phyloP scores from a whole-genome alignment of 495 filamentous ascomycete species.

The Eremomyces bilateralis region DNA sequence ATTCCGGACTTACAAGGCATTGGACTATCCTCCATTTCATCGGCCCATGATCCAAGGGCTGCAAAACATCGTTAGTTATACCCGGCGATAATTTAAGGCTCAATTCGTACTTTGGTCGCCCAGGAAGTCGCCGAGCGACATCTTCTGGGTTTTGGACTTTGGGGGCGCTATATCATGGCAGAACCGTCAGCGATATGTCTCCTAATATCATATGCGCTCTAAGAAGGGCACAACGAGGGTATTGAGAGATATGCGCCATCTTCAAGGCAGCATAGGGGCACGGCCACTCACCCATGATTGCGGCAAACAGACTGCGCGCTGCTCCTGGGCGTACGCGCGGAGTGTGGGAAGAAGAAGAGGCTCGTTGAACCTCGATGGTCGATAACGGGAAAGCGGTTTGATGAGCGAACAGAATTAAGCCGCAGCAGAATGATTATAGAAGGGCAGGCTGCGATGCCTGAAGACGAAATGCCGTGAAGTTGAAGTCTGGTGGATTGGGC shows the following conservation, averaged over 20 bases:
- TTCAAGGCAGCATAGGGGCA: constrained; percentile 1
- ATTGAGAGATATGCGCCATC: not conserved
- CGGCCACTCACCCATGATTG: constrained; percentile 21
- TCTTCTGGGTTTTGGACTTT: constrained; percentile 80
- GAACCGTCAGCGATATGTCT: constrained; percentile 6
- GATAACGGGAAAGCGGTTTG: not conserved
- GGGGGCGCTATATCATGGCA: constrained; percentile 37
- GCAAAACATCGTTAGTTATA: constrained; percentile 19
- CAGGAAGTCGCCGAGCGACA: constrained; percentile 84
- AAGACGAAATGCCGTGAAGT: constrained; percentile 1
- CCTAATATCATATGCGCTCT: not conserved
- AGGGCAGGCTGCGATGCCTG: too few species aligned
- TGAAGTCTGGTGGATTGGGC: constrained; percentile 3
- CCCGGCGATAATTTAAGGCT: constrained; percentile 6
- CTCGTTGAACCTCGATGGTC: not conserved
- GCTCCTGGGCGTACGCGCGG: constrained; percentile 10
- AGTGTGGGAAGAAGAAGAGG: constrained; percentile 1
- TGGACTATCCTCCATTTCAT: constrained; percentile 84
- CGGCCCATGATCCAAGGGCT: constrained; percentile 92
- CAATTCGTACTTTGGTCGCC: constrained; percentile 51
- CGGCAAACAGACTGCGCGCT: constrained; percentile 15
- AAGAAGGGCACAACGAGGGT: not conserved
- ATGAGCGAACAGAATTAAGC: too few species aligned
- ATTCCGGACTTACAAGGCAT: constrained; percentile 40
- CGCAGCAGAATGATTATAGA: too few species aligned